Percentiles rank a stretch among this genome's conserved stretches.
phyloP scores from a whole-genome alignment of 192 early-diverging fungal species.

The Coemansia sp. region DNA sequence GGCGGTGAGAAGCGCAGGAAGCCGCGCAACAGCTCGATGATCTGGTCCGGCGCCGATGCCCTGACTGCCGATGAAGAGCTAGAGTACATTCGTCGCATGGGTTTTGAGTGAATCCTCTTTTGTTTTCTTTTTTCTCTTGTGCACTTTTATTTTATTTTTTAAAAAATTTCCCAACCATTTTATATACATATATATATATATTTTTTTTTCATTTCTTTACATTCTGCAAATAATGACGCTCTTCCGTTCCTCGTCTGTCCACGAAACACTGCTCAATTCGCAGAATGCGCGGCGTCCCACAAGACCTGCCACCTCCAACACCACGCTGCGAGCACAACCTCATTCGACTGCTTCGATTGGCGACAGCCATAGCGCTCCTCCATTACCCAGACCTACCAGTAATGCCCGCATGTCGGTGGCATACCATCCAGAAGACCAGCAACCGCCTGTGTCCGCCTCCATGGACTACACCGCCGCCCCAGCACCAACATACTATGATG shows the following conservation, averaged over 20 bases:
- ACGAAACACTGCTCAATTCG: slow-evolving; percentile 9
- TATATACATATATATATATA: no score
- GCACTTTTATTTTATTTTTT: slow-evolving; percentile 7
- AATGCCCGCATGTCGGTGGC: no score
- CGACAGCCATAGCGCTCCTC: neutral
- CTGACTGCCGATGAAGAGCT: slow-evolving; percentile 49
- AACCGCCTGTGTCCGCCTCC: neutral
- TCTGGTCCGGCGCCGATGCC: slow-evolving; percentile 51
- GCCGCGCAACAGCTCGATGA: slow-evolving; percentile 54
- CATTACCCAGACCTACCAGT: neutral
- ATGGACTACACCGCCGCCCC: neutral
- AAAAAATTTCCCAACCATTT: neutral
- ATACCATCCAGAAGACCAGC: no score
- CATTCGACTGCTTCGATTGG: neutral
- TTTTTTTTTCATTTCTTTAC: slow-evolving; percentile 3
- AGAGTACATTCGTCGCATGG: slow-evolving; percentile 53
- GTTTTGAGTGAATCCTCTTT: slow-evolving; percentile 35
- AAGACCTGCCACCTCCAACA: neutral
- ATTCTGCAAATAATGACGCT: slow-evolving; percentile 18
- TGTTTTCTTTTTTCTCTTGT: slow-evolving; percentile 14
- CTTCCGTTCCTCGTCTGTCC: slow-evolving; percentile 24
- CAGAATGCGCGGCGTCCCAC: neutral
- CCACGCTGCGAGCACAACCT: neutral
- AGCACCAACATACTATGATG: slow-evolving; percentile 46
- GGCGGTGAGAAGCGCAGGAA: slow-evolving; percentile 22